Conservation (phyloP, 2,329 filamentous ascomycete species). For the Colletotrichum navitas region DNA sequence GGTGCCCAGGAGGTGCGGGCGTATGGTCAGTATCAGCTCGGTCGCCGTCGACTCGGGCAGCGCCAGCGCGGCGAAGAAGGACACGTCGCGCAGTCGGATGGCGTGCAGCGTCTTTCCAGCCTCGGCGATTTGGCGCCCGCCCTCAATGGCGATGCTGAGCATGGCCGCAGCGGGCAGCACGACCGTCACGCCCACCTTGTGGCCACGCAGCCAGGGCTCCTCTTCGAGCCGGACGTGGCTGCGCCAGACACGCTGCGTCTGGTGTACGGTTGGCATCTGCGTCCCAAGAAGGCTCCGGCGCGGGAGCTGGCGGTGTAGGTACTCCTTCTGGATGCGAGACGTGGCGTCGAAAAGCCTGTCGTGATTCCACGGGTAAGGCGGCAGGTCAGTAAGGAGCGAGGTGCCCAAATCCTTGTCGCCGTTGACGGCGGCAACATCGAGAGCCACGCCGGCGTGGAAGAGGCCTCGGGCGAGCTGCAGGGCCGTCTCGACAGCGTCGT, state of each 20-base stretch:
- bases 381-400: conserved; percentile 27
- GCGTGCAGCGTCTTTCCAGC: too few relatives aligned
- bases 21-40: too few relatives aligned
- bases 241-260: conserved; percentile 39
- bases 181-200: too few relatives aligned
- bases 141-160: too few relatives aligned
- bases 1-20: conserved; percentile 49
- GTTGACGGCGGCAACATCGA: conserved; percentile 34
- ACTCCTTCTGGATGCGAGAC: conserved; percentile 20
- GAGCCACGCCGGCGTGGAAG: conserved; percentile 40
- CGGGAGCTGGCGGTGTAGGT: conserved; percentile 13
- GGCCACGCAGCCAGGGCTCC: too few relatives aligned
- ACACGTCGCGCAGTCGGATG: too few relatives aligned
- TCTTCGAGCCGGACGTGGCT: too few relatives aligned
- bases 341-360: conserved; percentile 1
- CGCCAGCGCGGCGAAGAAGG: too few relatives aligned
- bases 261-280: conserved; percentile 40
- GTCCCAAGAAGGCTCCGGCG: conserved; percentile 33
- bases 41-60: conserved; percentile 44
- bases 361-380: conserved; percentile 43
- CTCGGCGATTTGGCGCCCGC: too few relatives aligned
- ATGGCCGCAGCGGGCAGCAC: too few relatives aligned
- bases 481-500: conserved; percentile 42
- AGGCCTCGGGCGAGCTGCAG: neutral
- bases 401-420: neutral